These are phyloP conservation scores for Mesembryanthemum crystallinum DNA, from an alignment of 148 eudicot genomes.

Conservation along the genomic window DNA sequence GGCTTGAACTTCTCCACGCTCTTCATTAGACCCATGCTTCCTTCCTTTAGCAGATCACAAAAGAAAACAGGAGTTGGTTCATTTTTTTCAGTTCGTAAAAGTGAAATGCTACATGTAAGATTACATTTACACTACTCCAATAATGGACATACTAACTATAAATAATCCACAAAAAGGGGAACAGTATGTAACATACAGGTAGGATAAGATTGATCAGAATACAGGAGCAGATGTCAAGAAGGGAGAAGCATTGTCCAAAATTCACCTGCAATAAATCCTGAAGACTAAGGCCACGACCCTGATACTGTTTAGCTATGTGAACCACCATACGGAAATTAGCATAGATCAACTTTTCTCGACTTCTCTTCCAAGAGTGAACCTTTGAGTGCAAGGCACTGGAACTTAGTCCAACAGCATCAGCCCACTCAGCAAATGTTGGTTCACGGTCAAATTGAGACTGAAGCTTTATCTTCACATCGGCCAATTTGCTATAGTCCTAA, in stretches of 20 bases:
- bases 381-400: conserved; percentile 51
- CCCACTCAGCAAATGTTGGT: conserved; percentile 90
- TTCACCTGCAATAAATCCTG: conserved; percentile 87
- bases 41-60: conserved; percentile 56
- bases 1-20: conserved; percentile 88
- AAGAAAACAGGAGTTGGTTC: background rate
- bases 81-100: background rate
- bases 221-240: conserved; percentile 2
- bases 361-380: conserved; percentile 48
- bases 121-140: background rate
- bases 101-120: background rate
- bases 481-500: conserved; percentile 63
- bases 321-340: conserved; percentile 94
- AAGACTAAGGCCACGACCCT: conserved; percentile 73
- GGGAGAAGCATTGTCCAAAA: background rate
- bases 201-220: background rate
- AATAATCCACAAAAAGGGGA: background rate
- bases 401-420: conserved; percentile 64
- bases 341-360: conserved; percentile 69
- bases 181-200: background rate
- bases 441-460: conserved; percentile 73
- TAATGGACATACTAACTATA: background rate
- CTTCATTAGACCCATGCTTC: conserved; percentile 88
- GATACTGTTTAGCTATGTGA: conserved; percentile 86
- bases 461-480: conserved; percentile 60